Evolutionary conservation across 257 asterid species (phyloP).

Genomic region (Solanum habrochaites): DNA sequence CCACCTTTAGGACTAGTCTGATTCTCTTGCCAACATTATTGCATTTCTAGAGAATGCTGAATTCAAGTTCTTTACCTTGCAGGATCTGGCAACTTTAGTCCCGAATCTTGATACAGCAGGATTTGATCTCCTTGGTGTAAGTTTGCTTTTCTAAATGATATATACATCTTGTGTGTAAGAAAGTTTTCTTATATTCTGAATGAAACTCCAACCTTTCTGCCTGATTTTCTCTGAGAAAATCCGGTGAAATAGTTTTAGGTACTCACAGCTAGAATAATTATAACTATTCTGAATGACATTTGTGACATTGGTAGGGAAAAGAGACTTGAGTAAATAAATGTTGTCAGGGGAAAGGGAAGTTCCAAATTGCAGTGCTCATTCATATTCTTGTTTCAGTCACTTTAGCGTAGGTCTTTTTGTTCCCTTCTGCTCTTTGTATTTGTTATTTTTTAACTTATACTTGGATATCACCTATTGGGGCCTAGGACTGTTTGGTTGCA

Average conservation of each 20-base stretch:
- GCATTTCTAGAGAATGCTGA: background rate
- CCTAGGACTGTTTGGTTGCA: background rate
- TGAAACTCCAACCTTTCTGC: background rate
- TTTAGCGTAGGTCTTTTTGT: background rate
- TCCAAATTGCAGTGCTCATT: background rate
- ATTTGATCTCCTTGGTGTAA: conserved; percentile 75
- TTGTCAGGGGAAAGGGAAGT: background rate
- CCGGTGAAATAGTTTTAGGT: background rate
- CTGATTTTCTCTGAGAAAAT: background rate
- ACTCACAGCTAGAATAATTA: background rate
- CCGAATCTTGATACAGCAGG: conserved; percentile 69
- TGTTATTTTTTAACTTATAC: background rate
- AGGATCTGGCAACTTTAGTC: conserved; percentile 69
- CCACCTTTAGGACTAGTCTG: background rate
- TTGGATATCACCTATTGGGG: background rate
- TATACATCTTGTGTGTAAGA: background rate
- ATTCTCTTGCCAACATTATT: background rate
- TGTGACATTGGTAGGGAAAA: background rate
- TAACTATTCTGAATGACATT: background rate
- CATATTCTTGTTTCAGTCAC: background rate
- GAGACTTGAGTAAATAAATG: background rate
- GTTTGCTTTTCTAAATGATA: conserved; percentile 11
- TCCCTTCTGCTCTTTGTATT: background rate
- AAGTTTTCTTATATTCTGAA: background rate
- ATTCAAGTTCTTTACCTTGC: conserved; percentile 1